Percentiles rank a stretch among this genome's conserved stretches.
Evolutionary conservation across 306 rosid genomes (phyloP).

Genomic region (Ceratonia siliqua): DNA sequence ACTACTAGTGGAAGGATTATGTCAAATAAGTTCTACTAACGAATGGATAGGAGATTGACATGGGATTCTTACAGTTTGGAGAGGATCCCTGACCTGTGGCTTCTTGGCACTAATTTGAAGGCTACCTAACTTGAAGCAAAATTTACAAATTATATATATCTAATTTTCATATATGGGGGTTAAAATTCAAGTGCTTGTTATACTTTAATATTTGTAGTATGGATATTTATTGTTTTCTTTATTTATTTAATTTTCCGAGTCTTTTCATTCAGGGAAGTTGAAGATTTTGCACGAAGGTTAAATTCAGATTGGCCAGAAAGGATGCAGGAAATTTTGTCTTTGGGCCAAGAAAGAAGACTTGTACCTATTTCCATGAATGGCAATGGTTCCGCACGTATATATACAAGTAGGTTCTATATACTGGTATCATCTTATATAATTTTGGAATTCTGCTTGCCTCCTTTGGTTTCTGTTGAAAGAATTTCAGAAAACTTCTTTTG

Average conservation of each 20-base stretch:
- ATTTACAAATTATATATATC: not conserved
- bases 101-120: not conserved
- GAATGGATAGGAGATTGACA: not conserved
- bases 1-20: not conserved
- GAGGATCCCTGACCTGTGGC: not conserved
- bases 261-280: slow-evolving; percentile 70
- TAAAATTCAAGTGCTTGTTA: not conserved
- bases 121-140: not conserved
- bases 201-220: not conserved
- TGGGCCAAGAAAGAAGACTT: slow-evolving; percentile 75
- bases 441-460: not conserved
- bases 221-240: not conserved
- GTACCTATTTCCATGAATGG: slow-evolving; percentile 63
- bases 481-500: slow-evolving; percentile 1
- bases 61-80: not conserved
- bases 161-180: not conserved
- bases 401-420: slow-evolving; percentile 48
- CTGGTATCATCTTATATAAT: not conserved
- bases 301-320: slow-evolving; percentile 94
- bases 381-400: slow-evolving; percentile 57
- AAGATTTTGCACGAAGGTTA: slow-evolving; percentile 85
- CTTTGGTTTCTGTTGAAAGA: slow-evolving; percentile 14
- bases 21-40: not conserved
- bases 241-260: not conserved
- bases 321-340: slow-evolving; percentile 76